These are phyloP conservation scores for Aspergillus fructus DNA, from an alignment of 2,329 filamentous ascomycete genomes.

Conservation along the genomic window DNA sequence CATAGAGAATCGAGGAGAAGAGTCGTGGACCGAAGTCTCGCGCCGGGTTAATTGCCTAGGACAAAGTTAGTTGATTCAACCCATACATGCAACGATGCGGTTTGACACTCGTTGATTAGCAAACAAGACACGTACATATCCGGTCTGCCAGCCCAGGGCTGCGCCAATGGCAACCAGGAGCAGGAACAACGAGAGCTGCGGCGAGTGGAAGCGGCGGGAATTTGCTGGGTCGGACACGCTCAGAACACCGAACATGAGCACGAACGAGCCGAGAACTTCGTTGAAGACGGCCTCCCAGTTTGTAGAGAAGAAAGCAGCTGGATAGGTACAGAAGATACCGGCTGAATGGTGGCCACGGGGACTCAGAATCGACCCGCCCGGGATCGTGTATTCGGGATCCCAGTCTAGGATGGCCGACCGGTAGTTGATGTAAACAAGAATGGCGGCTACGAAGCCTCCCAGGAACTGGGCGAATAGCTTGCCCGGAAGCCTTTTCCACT, in stretches of 20 bases:
- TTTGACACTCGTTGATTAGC: background rate
- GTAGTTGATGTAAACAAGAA: slow-evolving; percentile 32
- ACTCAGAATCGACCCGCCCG: slow-evolving; percentile 29
- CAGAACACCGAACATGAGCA: slow-evolving; percentile 31
- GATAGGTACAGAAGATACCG: slow-evolving; percentile 31
- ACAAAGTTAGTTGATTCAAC: background rate
- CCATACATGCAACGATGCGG: background rate
- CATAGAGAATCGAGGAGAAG: slow-evolving; percentile 32
- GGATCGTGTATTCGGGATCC: slow-evolving; percentile 33
- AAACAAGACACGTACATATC: slow-evolving; percentile 27
- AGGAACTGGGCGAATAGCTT: slow-evolving; percentile 30
- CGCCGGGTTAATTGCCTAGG: slow-evolving; percentile 31
- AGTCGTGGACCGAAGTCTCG: slow-evolving; percentile 31
- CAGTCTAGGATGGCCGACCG: slow-evolving; percentile 30
- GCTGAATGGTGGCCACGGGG: slow-evolving; percentile 29
- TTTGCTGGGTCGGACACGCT: slow-evolving; percentile 29
- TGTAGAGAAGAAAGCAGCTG: slow-evolving; percentile 23
- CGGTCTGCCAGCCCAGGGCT: slow-evolving; percentile 33
- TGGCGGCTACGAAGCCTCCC: slow-evolving; percentile 31
- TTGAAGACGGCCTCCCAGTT: slow-evolving; percentile 35
- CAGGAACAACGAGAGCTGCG: slow-evolving; percentile 28
- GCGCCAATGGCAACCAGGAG: slow-evolving; percentile 30
- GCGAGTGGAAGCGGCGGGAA: slow-evolving; percentile 24
- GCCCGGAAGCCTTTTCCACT: slow-evolving; percentile 29
- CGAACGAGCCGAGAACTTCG: slow-evolving; percentile 27